Conservation (phyloP, 345 rosid genomes). For the Lepidium sativum region DNA sequence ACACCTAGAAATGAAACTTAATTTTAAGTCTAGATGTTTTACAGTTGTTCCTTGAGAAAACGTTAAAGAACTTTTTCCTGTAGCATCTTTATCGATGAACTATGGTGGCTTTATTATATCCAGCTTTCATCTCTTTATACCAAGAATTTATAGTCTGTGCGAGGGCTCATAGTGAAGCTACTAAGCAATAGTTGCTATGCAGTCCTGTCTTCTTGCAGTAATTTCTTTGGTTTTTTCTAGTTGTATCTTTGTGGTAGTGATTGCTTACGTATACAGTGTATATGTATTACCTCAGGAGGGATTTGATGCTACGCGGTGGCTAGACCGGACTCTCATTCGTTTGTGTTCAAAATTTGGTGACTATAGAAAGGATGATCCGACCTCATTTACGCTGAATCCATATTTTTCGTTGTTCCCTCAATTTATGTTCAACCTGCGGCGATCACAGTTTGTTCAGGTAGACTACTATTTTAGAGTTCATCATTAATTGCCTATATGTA, state of each 20-base stretch:
- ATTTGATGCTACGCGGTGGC: constrained; percentile 98
- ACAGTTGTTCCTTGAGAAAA: neutral
- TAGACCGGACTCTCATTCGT: constrained; percentile 92
- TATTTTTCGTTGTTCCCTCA: constrained; percentile 95
- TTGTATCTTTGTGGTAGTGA: neutral
- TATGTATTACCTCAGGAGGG: constrained; percentile 61
- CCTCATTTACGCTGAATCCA: constrained; percentile 85
- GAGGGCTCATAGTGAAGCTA: neutral
- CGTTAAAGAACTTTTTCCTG: neutral
- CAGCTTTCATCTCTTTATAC: constrained; percentile 4
- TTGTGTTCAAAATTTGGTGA: constrained; percentile 94
- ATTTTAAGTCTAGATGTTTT: neutral
- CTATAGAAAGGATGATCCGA: constrained; percentile 91
- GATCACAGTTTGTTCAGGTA: constrained; percentile 99
- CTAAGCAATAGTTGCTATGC: neutral
- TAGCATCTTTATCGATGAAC: neutral
- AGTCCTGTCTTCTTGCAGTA: neutral
- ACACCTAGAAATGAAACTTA: neutral
- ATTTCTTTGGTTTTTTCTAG: neutral
- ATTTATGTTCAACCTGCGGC: constrained; percentile 90
- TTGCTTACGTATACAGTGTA: neutral
- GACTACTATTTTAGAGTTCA: neutral
- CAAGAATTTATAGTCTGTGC: neutral
- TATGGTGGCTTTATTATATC: neutral
- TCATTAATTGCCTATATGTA: neutral